A percentile compares a stretch with the other conserved stretches of the same genome.
Evolutionary conservation across 2,329 filamentous ascomycete genomes (phyloP).

Genomic region (Trichoderma sp.): DNA sequence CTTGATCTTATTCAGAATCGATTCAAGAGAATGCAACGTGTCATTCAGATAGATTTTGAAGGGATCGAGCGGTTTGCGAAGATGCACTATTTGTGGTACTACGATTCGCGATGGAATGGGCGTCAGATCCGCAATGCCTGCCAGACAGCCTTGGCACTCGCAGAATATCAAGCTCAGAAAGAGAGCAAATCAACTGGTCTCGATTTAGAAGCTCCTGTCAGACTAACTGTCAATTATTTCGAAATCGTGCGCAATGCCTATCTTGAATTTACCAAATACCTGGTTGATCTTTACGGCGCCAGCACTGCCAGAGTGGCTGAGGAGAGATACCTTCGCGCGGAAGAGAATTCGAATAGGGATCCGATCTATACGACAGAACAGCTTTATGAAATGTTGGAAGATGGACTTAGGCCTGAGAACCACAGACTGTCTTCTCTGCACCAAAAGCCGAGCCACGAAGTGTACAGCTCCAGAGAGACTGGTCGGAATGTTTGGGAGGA

Average conservation of each 20-base stretch:
- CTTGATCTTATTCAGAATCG: constrained; percentile 27
- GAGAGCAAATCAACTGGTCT: constrained; percentile 18
- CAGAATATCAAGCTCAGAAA: constrained; percentile 35
- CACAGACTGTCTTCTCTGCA: too few species aligned
- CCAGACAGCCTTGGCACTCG: constrained; percentile 30
- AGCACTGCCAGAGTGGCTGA: not conserved
- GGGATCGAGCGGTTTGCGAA: not conserved
- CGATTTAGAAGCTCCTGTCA: constrained; percentile 1
- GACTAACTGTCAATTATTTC: constrained; percentile 23
- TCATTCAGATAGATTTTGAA: not conserved
- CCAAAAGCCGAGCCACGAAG: too few species aligned
- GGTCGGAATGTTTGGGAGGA: too few species aligned
- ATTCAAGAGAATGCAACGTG: not conserved
- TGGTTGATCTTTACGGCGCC: constrained; percentile 13
- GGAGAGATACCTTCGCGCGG: not conserved
- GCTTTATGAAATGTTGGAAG: too few species aligned
- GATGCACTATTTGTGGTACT: not conserved
- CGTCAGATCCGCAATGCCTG: constrained; percentile 25
- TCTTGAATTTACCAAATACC: constrained; percentile 26
- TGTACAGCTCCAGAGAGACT: too few species aligned
- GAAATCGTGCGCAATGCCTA: constrained; percentile 26
- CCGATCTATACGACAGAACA: too few species aligned
- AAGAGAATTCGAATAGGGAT: not conserved
- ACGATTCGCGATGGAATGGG: constrained; percentile 18
- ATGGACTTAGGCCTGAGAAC: too few species aligned